Percentiles rank a stretch among this genome's conserved stretches.
These are phyloP conservation scores for Termitomyces sp. DNA, from an alignment of 768 basidiomycete genomes.

Conservation along the genomic window DNA sequence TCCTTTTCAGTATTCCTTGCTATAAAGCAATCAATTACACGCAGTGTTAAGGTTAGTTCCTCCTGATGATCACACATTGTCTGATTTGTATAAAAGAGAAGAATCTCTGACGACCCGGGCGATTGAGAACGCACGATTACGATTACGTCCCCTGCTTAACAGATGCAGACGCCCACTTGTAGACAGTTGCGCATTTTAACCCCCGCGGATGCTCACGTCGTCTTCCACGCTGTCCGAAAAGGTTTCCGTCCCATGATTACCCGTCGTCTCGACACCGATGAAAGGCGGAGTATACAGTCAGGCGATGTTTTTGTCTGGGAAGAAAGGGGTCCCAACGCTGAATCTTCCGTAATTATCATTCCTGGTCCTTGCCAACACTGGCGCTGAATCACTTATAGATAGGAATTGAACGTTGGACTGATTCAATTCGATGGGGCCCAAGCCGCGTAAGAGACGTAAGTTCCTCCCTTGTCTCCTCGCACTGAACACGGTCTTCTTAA, in stretches of 20 bases:
- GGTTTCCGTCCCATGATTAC: conserved; percentile 59
- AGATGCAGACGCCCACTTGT: conserved; percentile 71
- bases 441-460: conserved; percentile 72
- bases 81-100: conserved; percentile 14
- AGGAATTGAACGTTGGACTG: conserved; percentile 80
- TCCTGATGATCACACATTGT: conserved; percentile 13
- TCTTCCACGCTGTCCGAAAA: conserved; percentile 68
- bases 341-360: conserved; percentile 54
- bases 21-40: conserved; percentile 12
- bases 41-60: conserved; percentile 22
- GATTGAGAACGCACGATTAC: background rate
- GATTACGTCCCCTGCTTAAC: background rate
- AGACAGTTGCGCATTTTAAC: conserved; percentile 56
- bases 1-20: background rate
- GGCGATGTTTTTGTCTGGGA: conserved; percentile 84
- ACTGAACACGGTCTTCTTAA: conserved; percentile 1
- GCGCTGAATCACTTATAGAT: conserved; percentile 34
- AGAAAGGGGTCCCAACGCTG: conserved; percentile 64
- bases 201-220: conserved; percentile 61
- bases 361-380: conserved; percentile 1
- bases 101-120: background rate
- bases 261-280: conserved; percentile 70
- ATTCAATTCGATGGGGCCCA: conserved; percentile 75
- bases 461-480: conserved; percentile 7
- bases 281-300: conserved; percentile 61